phyloP scores from a whole-genome alignment of 768 basidiomycete genomes.

The Pisolithus tinctorius region DNA sequence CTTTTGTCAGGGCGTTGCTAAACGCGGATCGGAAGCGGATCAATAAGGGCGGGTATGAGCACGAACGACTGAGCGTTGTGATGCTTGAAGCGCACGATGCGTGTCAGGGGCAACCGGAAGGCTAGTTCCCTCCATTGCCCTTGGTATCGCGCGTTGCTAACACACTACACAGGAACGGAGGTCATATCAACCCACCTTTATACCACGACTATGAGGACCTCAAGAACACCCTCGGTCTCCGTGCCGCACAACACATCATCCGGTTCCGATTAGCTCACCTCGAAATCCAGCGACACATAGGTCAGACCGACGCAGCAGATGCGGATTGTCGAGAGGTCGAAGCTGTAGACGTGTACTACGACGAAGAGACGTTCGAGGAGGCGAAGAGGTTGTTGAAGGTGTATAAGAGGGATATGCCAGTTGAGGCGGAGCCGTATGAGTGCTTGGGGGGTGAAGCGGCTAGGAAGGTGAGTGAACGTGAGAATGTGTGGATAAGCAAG shows the following conservation, averaged over 20 bases:
- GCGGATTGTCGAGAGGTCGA: conserved; percentile 27
- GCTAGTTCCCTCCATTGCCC: conserved; percentile 20
- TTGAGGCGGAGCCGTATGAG: conserved; percentile 30
- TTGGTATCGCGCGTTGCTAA: background rate
- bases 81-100: conserved; percentile 58
- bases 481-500: background rate
- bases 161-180: conserved; percentile 36
- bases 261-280: conserved; percentile 36
- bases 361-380: conserved; percentile 24
- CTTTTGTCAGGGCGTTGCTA: conserved; percentile 36
- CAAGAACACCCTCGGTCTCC: conserved; percentile 31
- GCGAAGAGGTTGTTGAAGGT: conserved; percentile 37
- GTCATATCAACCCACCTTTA: conserved; percentile 43
- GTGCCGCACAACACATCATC: conserved; percentile 33
- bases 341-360: conserved; percentile 30
- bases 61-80: conserved; percentile 31
- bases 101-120: conserved; percentile 48
- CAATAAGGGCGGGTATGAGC: conserved; percentile 2
- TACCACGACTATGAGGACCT: conserved; percentile 40
- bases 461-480: conserved; percentile 23
- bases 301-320: conserved; percentile 21
- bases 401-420: conserved; percentile 47
- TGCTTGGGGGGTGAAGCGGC: conserved; percentile 29
- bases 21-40: conserved; percentile 17
- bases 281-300: conserved; percentile 23